These are phyloP conservation scores for Cutaneotrichosporon sp. DNA, from an alignment of 1,284 basidiomycete genomes.

Conservation along the genomic window DNA sequence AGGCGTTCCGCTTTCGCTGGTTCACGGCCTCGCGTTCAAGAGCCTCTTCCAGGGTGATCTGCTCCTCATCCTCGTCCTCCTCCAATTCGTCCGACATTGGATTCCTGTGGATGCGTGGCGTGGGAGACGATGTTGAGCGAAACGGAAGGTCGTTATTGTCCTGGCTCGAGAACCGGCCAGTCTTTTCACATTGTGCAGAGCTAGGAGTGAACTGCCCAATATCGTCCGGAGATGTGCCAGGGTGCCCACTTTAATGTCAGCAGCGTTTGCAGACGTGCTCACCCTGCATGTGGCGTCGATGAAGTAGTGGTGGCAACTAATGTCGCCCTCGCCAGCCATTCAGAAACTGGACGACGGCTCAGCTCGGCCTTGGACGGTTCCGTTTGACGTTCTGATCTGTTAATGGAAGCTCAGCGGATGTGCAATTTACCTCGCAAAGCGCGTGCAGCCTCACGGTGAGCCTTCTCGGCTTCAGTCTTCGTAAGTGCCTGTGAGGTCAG, in stretches of 20 bases:
- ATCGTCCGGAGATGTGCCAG: slow-evolving; percentile 19
- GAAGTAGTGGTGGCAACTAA: background rate
- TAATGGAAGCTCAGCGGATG: background rate
- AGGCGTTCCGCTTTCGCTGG: background rate
- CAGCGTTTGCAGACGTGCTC: background rate
- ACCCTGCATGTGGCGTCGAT: background rate
- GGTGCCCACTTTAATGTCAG: background rate
- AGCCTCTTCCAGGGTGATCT: background rate
- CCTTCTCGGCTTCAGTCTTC: slow-evolving; percentile 26
- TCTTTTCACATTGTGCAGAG: slow-evolving; percentile 6
- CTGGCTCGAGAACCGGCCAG: background rate
- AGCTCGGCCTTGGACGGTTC: slow-evolving; percentile 17
- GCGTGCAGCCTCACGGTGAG: slow-evolving; percentile 30
- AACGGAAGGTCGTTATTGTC: background rate
- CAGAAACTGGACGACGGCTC: slow-evolving; percentile 21
- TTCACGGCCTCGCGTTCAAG: slow-evolving; percentile 1
- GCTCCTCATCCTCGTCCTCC: slow-evolving; percentile 16
- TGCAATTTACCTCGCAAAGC: slow-evolving; percentile 21
- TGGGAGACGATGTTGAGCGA: slow-evolving; percentile 14
- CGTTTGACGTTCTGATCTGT: slow-evolving; percentile 21
- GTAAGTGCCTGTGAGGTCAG: slow-evolving; percentile 23
- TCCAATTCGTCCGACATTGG: slow-evolving; percentile 14
- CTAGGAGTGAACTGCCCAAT: slow-evolving; percentile 34
- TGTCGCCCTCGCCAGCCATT: slow-evolving; percentile 22
- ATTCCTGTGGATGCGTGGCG: slow-evolving; percentile 11